Conservation (phyloP, 805 yeast genomes). For the Candida piceae region DNA sequence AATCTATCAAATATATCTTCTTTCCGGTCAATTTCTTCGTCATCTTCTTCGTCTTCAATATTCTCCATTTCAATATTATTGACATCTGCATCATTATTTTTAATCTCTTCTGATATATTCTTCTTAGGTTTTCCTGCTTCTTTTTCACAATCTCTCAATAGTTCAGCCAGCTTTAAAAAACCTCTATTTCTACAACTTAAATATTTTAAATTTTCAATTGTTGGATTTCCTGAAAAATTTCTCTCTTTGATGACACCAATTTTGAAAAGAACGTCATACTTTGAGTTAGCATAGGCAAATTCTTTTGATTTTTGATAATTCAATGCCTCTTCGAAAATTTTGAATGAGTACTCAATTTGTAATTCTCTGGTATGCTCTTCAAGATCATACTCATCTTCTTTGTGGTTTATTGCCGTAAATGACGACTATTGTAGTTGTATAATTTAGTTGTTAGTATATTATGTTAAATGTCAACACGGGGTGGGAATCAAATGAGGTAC, state of each 20-base stretch:
- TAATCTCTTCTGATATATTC: too few species aligned
- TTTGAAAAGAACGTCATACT: constrained; percentile 59
- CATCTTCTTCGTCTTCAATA: constrained; percentile 7
- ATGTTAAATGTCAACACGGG: too few species aligned
- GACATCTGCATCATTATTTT: neutral
- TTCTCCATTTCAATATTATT: neutral
- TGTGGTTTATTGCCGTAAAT: constrained; percentile 75
- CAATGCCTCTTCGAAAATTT: constrained; percentile 68
- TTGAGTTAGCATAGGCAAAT: constrained; percentile 43
- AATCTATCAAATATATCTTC: constrained; percentile 16
- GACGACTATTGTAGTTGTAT: constrained; percentile 57
- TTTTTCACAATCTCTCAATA: constrained; percentile 20
- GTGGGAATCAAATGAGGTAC: too few species aligned
- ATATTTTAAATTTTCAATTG: constrained; percentile 68
- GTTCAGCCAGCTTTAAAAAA: constrained; percentile 48
- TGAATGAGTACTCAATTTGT: constrained; percentile 83
- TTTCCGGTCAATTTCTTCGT: constrained; percentile 25
- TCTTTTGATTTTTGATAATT: constrained; percentile 47
- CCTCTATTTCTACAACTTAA: constrained; percentile 81
- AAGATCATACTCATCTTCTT: constrained; percentile 72
- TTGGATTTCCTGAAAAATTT: constrained; percentile 46
- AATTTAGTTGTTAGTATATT: too few species aligned
- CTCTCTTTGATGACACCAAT: constrained; percentile 57
- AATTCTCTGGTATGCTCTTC: constrained; percentile 90
- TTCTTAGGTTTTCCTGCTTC: neutral